A percentile compares a stretch with the other conserved stretches of the same genome.
phyloP scores from a whole-genome alignment of 768 basidiomycete genomes.

The Mycena leptocephala region DNA sequence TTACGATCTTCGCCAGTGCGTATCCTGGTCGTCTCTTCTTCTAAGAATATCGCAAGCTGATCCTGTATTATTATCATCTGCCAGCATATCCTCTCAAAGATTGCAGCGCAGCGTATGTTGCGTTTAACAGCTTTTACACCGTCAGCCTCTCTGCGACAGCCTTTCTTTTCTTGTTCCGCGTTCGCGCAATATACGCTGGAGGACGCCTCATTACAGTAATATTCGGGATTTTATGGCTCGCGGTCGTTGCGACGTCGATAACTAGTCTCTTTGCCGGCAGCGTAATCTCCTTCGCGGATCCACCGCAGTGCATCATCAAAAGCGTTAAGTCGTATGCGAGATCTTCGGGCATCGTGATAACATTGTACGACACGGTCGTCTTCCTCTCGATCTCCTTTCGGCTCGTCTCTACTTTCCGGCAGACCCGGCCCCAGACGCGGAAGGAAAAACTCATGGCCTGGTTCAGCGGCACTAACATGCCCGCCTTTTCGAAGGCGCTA shows the following conservation, averaged over 20 bases:
- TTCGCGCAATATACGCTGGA: constrained; percentile 44
- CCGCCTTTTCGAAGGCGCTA: constrained; percentile 45
- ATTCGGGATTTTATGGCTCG: constrained; percentile 51
- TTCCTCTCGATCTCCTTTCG: constrained; percentile 50
- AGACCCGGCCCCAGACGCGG: neutral
- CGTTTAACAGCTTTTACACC: constrained; percentile 39
- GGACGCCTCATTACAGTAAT: constrained; percentile 38
- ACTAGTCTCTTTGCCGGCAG: constrained; percentile 41
- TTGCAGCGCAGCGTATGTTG: neutral
- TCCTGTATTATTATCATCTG: neutral
- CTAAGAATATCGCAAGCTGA: neutral
- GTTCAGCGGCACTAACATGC: constrained; percentile 42
- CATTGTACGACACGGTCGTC: constrained; percentile 48
- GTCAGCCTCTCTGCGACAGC: constrained; percentile 38
- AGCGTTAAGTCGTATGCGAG: constrained; percentile 31
- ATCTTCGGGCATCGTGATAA: constrained; percentile 36
- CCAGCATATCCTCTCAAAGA: constrained; percentile 2
- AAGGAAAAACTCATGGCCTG: constrained; percentile 18
- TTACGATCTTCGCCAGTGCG: constrained; percentile 40
- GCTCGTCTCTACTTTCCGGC: constrained; percentile 32
- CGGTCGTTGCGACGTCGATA: constrained; percentile 43
- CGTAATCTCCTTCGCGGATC: constrained; percentile 39
- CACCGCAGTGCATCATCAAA: constrained; percentile 43
- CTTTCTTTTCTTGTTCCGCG: constrained; percentile 49
- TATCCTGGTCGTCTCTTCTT: neutral